These are phyloP conservation scores for Pyrenophora graminea DNA, from an alignment of 2,329 filamentous ascomycete genomes.

Conservation along the genomic window DNA sequence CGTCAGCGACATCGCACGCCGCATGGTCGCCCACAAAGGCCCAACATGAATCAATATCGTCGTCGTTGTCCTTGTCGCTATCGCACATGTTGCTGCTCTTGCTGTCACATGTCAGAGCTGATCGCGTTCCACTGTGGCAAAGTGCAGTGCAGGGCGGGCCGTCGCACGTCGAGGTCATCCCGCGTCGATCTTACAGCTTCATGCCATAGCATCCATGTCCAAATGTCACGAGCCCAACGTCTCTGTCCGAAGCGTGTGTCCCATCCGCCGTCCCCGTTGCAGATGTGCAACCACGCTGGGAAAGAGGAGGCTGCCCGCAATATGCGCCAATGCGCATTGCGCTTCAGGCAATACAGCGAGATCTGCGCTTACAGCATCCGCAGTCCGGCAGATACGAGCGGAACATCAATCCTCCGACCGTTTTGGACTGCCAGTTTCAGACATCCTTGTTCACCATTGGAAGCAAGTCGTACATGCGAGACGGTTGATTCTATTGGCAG, in stretches of 20 bases:
- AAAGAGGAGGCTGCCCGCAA: constrained; percentile 5
- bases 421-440: neutral
- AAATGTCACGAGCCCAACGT: constrained; percentile 31
- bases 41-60: constrained; percentile 2
- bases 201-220: constrained; percentile 22
- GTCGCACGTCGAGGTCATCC: constrained; percentile 35
- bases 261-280: constrained; percentile 7
- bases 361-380: neutral
- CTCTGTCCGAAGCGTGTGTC: constrained; percentile 16
- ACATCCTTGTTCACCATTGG: no score
- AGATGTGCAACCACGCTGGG: constrained; percentile 9
- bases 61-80: neutral
- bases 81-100: constrained; percentile 3
- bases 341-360: neutral
- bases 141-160: constrained; percentile 34
- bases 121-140: constrained; percentile 33
- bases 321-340: neutral
- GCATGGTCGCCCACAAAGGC: constrained; percentile 15
- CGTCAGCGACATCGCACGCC: constrained; percentile 11
- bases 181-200: constrained; percentile 27
- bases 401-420: constrained; percentile 2
- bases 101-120: constrained; percentile 36
- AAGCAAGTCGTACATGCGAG: no score
- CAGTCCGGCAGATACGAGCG: neutral
- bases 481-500: no score